Conservation (phyloP, 768 basidiomycete species). For the Hypsizygus marmoreus region DNA sequence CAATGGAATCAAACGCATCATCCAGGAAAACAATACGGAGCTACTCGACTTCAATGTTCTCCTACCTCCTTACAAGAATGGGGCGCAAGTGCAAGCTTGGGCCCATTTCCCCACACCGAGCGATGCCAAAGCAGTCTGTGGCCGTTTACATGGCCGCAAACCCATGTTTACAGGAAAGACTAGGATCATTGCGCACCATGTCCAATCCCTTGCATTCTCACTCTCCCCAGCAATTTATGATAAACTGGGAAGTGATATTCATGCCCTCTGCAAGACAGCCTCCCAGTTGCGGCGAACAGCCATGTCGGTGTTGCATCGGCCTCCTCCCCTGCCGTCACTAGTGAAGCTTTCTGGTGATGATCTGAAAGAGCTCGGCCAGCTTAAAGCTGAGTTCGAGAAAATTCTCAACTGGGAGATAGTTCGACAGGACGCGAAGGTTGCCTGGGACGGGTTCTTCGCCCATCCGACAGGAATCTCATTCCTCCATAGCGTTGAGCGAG, state of each 20-base stretch:
- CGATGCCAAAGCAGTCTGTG: slow-evolving; percentile 54
- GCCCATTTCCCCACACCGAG: slow-evolving; percentile 53
- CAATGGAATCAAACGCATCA: slow-evolving; percentile 38
- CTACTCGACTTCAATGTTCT: slow-evolving; percentile 45
- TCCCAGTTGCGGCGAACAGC: slow-evolving; percentile 30
- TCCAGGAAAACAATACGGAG: slow-evolving; percentile 35
- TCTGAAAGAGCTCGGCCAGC: slow-evolving; percentile 47
- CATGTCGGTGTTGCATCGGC: slow-evolving; percentile 21
- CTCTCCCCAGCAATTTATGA: slow-evolving; percentile 40
- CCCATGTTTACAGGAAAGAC: slow-evolving; percentile 48
- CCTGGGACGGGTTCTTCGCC: slow-evolving; percentile 70
- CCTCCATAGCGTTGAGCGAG: slow-evolving; percentile 43
- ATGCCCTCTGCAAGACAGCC: slow-evolving; percentile 40
- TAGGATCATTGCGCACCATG: slow-evolving; percentile 51
- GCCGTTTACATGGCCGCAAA: slow-evolving; percentile 46
- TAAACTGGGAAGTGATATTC: slow-evolving; percentile 46
- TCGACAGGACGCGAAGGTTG: slow-evolving; percentile 46
- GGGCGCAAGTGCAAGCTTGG: slow-evolving; percentile 49
- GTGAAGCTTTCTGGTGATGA: slow-evolving; percentile 56
- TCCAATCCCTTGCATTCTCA: slow-evolving; percentile 51
- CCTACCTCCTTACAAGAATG: slow-evolving; percentile 53
- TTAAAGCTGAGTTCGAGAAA: slow-evolving; percentile 65
- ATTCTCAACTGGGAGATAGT: slow-evolving; percentile 63
- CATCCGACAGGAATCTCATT: slow-evolving; percentile 42
- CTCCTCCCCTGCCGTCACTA: slow-evolving; percentile 20